Evolutionary conservation across 78 protist species (phyloP).

Genomic region (Emiliania huxleyi): DNA sequence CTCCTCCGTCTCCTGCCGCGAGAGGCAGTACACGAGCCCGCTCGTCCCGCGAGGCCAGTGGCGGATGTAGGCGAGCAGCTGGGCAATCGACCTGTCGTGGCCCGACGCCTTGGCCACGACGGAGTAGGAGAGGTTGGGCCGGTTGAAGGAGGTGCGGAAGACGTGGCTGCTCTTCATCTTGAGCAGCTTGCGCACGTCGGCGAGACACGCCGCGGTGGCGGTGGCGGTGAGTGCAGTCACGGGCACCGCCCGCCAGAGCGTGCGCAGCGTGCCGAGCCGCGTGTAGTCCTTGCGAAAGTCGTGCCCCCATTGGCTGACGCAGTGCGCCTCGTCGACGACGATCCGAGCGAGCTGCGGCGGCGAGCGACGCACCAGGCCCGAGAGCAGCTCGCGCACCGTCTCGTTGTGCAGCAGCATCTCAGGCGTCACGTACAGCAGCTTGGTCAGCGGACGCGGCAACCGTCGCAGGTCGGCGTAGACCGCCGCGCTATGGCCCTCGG

Average conservation of each 20-base stretch:
- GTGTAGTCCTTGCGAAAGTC: constrained; percentile 91
- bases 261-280: constrained; percentile 32
- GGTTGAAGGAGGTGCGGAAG: constrained; percentile 74
- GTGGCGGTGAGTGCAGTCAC: constrained; percentile 70
- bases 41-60: background rate
- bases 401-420: constrained; percentile 12
- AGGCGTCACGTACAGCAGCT: constrained; percentile 64
- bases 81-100: background rate
- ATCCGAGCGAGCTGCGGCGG: constrained; percentile 45
- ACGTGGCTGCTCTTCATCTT: background rate
- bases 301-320: constrained; percentile 96
- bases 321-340: constrained; percentile 97
- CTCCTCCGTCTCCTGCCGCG: constrained; percentile 33
- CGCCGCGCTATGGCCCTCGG: background rate
- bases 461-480: constrained; percentile 14
- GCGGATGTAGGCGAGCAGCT: background rate
- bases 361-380: background rate
- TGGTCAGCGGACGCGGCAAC: background rate
- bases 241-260: constrained; percentile 52
- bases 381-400: background rate
- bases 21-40: constrained; percentile 56
- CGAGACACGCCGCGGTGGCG: background rate
- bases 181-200: constrained; percentile 22
- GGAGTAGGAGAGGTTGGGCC: constrained; percentile 80
- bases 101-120: background rate